phyloP scores from a whole-genome alignment of 225 moss, liverwort and hornwort genomes.

The Neckera pumila region DNA sequence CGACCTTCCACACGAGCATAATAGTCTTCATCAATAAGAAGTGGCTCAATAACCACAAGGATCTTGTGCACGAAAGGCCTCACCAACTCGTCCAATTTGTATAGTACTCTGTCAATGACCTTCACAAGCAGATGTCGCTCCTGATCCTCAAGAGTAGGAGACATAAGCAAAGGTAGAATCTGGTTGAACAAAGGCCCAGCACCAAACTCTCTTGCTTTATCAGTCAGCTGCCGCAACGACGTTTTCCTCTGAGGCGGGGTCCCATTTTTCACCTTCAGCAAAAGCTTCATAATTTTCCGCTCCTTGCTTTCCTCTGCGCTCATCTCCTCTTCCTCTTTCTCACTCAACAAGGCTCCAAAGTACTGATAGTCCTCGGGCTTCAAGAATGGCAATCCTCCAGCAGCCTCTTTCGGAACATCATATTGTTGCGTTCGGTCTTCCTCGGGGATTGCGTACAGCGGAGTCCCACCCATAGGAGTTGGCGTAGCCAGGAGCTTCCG shows the following conservation, averaged over 20 bases:
- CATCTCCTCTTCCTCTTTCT: constrained; percentile 98
- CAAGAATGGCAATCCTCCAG: constrained; percentile 91
- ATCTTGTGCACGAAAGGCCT: constrained; percentile 99
- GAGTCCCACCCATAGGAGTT: constrained; percentile 93
- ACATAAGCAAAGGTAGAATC: constrained; percentile 96
- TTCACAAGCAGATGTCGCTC: constrained; percentile 96
- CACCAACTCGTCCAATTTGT: constrained; percentile 94
- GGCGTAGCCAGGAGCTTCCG: constrained; percentile 97
- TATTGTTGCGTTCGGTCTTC: constrained; percentile 93
- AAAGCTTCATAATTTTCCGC: constrained; percentile 96
- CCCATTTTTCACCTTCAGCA: constrained; percentile 97
- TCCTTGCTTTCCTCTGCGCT: constrained; percentile 95
- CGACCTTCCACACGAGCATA: constrained; percentile 97
- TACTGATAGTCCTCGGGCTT: constrained; percentile 99
- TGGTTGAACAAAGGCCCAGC: constrained; percentile 95
- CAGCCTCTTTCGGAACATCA: constrained; percentile 96
- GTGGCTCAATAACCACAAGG: constrained; percentile 94
- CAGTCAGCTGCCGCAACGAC: constrained; percentile 86
- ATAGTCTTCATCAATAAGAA: constrained; percentile 96
- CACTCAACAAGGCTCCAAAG: constrained; percentile 89
- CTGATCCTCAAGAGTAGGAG: constrained; percentile 99
- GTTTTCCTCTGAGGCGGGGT: constrained; percentile 97
- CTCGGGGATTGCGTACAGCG: constrained; percentile 88
- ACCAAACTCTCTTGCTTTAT: constrained; percentile 96
- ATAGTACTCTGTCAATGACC: constrained; percentile 97